A percentile compares a stretch with the other conserved stretches of the same genome.
Evolutionary conservation across 352 stramenopile genomes (phyloP).

Genomic region (Phytopythium cucurbitacearum): DNA sequence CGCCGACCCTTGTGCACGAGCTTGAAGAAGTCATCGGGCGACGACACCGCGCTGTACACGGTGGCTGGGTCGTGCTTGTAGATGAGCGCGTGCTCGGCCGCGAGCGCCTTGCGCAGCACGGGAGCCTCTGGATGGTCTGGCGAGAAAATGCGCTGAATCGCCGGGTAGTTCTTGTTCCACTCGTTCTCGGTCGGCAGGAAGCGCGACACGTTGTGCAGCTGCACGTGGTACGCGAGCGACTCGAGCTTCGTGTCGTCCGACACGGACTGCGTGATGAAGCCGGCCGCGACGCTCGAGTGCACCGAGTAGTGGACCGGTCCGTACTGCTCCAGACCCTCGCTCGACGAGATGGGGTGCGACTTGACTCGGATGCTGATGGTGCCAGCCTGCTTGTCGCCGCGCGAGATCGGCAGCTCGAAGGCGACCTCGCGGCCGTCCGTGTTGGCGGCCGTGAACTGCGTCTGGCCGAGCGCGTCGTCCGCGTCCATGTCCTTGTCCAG

Average conservation of each 20-base stretch:
- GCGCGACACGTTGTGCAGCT: slow-evolving; percentile 19
- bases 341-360: slow-evolving; percentile 6
- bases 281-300: slow-evolving; percentile 18
- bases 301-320: slow-evolving; percentile 29
- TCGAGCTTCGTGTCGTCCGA: slow-evolving; percentile 16
- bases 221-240: slow-evolving; percentile 20
- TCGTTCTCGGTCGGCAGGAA: slow-evolving; percentile 19
- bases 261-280: slow-evolving; percentile 17
- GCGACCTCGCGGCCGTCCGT: slow-evolving; percentile 19
- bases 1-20: slow-evolving; percentile 18
- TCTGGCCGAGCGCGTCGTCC: slow-evolving; percentile 28
- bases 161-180: slow-evolving; percentile 27
- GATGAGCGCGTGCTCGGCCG: slow-evolving; percentile 19
- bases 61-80: slow-evolving; percentile 21
- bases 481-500: slow-evolving; percentile 28
- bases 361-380: slow-evolving; percentile 30
- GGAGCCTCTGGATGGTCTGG: slow-evolving; percentile 19
- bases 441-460: slow-evolving; percentile 23
- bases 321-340: slow-evolving; percentile 14
- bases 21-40: slow-evolving; percentile 21
- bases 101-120: slow-evolving; percentile 15
- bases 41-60: slow-evolving; percentile 10
- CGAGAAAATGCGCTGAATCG: slow-evolving; percentile 23
- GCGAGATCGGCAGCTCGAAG: slow-evolving; percentile 24
- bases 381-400: slow-evolving; percentile 17